Conservation (phyloP, 1,139 yeast genomes). For the Cylindricascospora bacillispora region DNA sequence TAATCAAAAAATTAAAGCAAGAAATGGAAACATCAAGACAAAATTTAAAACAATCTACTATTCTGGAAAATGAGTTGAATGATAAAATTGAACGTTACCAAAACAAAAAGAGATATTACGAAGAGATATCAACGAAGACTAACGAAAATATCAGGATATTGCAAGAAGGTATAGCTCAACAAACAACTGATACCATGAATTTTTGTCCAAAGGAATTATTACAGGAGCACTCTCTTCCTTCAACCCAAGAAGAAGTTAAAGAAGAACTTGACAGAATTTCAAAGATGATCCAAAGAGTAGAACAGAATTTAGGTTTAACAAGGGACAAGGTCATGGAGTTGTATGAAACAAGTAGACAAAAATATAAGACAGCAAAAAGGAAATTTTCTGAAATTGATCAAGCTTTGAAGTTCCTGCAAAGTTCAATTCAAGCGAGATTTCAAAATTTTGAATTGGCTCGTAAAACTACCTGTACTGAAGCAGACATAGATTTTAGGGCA, state of each 20-base stretch:
- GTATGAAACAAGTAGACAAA: slow-evolving; percentile 26
- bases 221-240: slow-evolving; percentile 16
- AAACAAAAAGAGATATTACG: slow-evolving; percentile 9
- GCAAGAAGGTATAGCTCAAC: slow-evolving; percentile 22
- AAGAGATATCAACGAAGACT: slow-evolving; percentile 13
- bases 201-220: slow-evolving; percentile 24
- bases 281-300: slow-evolving; percentile 27
- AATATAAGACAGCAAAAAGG: slow-evolving; percentile 26
- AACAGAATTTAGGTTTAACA: slow-evolving; percentile 31
- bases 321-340: slow-evolving; percentile 31
- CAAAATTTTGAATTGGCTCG: slow-evolving; percentile 39
- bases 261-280: slow-evolving; percentile 27
- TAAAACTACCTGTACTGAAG: slow-evolving; percentile 31
- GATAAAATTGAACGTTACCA: slow-evolving; percentile 13
- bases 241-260: slow-evolving; percentile 27
- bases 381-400: slow-evolving; percentile 24
- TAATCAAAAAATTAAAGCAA: slow-evolving; percentile 5
- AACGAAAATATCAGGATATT: slow-evolving; percentile 21
- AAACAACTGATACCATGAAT: slow-evolving; percentile 27
- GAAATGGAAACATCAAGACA: slow-evolving; percentile 15
- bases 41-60: slow-evolving; percentile 16
- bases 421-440: slow-evolving; percentile 37
- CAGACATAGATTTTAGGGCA: slow-evolving; percentile 41
- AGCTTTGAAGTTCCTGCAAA: slow-evolving; percentile 24
- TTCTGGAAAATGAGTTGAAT: slow-evolving; percentile 17